Conservation (phyloP, 2,329 filamentous ascomycete genomes). For the Cephalotrichum gorgonifer region DNA sequence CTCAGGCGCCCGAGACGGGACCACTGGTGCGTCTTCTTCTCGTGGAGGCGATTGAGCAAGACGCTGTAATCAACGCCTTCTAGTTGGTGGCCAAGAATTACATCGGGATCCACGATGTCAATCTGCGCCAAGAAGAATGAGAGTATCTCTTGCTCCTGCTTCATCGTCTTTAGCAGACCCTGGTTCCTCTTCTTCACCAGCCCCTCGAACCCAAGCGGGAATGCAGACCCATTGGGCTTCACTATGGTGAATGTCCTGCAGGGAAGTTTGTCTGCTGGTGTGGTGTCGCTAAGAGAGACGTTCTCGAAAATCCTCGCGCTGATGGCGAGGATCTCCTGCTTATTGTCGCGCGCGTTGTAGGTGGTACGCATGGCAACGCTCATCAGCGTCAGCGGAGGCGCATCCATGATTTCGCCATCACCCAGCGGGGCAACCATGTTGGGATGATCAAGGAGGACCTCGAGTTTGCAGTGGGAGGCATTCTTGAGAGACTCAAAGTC, state of each 20-base stretch:
- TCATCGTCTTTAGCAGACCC: conserved; percentile 70
- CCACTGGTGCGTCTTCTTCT: conserved; percentile 90
- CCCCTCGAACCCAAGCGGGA: conserved; percentile 79
- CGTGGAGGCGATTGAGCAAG: conserved; percentile 72
- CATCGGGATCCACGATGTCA: conserved; percentile 82
- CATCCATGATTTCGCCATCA: conserved; percentile 72
- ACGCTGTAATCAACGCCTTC: conserved; percentile 96
- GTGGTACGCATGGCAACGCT: conserved; percentile 80
- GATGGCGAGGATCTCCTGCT: conserved; percentile 87
- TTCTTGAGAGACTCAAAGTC: conserved; percentile 81
- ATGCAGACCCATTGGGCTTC: conserved; percentile 61
- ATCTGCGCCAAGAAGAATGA: conserved; percentile 84
- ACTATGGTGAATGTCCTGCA: conserved; percentile 89
- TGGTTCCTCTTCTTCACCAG: conserved; percentile 61
- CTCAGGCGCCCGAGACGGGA: conserved; percentile 83
- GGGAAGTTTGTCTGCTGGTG: conserved; percentile 76
- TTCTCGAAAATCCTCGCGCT: conserved; percentile 91
- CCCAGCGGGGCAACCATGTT: conserved; percentile 61
- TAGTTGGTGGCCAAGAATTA: conserved; percentile 87
- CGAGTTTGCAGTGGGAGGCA: conserved; percentile 93
- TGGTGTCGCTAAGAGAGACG: conserved; percentile 76
- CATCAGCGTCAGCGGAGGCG: conserved; percentile 90
- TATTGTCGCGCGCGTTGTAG: conserved; percentile 87
- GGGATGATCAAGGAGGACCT: conserved; percentile 72
- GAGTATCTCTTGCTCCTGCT: conserved; percentile 74